Evolutionary conservation across 2,329 filamentous ascomycete genomes (phyloP).

Genomic region (Botrytis deweyae): DNA sequence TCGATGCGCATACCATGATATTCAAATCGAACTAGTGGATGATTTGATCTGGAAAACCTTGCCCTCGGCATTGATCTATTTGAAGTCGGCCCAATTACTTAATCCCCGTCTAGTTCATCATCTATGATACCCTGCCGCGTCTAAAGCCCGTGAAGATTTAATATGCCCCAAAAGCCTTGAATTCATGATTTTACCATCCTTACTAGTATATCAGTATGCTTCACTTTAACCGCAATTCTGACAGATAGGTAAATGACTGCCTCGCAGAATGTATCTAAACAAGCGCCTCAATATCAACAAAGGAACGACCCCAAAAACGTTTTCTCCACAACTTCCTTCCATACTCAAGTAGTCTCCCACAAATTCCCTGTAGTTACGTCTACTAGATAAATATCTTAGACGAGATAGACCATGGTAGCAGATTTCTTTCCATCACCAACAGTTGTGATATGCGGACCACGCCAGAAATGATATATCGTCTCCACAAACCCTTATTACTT

Average conservation of each 20-base stretch:
- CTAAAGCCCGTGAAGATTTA: background rate
- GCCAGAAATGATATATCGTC: background rate
- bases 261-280: background rate
- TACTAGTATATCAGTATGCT: background rate
- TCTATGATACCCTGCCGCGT: constrained; percentile 13
- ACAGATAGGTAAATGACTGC: background rate
- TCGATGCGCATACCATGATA: constrained; percentile 10
- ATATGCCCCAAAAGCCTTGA: background rate
- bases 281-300: background rate
- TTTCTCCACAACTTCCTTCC: background rate
- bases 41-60: background rate
- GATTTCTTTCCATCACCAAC: background rate
- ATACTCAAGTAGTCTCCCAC: background rate
- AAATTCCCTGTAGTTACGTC: background rate
- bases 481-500: background rate
- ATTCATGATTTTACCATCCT: background rate
- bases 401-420: background rate
- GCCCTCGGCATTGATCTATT: constrained; percentile 1
- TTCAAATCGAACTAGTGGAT: background rate
- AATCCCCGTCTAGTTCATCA: constrained; percentile 2
- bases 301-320: background rate
- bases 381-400: background rate
- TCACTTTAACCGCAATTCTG: background rate
- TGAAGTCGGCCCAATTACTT: constrained; percentile 13
- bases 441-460: background rate